Evolutionary conservation across 495 filamentous ascomycete species (phyloP), one percentile per base, ranked within the genome.

Genomic region (Hypoxylon fuscum): DNA sequence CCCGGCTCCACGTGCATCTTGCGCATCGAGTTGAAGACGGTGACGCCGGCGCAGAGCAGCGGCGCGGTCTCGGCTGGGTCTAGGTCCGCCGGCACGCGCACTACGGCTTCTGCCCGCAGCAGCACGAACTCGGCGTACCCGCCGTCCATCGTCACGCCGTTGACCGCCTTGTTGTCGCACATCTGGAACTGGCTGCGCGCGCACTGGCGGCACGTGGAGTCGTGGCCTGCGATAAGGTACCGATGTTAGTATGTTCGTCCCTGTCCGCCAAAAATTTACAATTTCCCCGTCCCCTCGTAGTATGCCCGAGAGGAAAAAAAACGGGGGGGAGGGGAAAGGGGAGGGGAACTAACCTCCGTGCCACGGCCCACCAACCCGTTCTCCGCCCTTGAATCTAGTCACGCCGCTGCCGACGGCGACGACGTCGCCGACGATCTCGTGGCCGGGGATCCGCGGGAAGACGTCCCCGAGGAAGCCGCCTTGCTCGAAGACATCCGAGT

Each of bases 21-120:
- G 18, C 88, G 83, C 41, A 92, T 85, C 4, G 80, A 79, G 75
- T 90, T 90, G 82, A 90, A 92, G 31, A 87, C 83, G 21, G 87
- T 89, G 42, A 90, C 81, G 44, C 88, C 89, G 1, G 89, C 88
- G 73, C 88, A 91, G 17, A 92, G 82, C 11, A 90, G 79, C 0
- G 88, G 87, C 0, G 88, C 87, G 51, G 79, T 84, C 57, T 85
- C 76, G 8, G 81, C 86, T 0, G 87, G 79, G 62, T 87, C 78
- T 25, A 84, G 72, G 42, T 84, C 74, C 5, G 71, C 57, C 4
- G 88, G 87, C 41, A 92, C 78, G n/a, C 75, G 76, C 0, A 88
- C 87, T 0, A 72, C 85, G 18, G 88, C 84, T 67, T 91, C 88
- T n/a, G 74, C 71, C 21, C 84, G 80, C 10, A 92, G 74, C 15